A percentile compares a stretch with the other conserved stretches of the same genome.
These are phyloP conservation scores for Cydonia oblonga DNA, from an alignment of 331 rosid species.

Conservation along the genomic window DNA sequence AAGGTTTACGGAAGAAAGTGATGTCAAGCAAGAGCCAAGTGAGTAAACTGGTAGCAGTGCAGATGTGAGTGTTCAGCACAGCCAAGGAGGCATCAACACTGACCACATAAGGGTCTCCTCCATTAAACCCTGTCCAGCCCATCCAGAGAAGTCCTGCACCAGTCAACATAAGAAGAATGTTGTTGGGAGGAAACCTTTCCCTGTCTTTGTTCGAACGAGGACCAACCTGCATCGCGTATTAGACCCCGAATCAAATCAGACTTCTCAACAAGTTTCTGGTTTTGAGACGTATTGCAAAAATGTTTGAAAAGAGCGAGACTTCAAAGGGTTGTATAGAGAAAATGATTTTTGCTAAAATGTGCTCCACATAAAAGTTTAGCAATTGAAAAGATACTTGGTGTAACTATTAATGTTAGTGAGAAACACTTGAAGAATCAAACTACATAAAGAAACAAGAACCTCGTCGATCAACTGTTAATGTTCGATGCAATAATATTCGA, in stretches of 20 bases:
- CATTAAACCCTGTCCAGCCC: slow-evolving; percentile 31
- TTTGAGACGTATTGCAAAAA: not conserved
- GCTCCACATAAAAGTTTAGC: not conserved
- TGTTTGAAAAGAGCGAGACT: not conserved
- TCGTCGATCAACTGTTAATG: not conserved
- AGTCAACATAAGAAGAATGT: slow-evolving; percentile 27
- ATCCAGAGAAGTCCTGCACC: slow-evolving; percentile 29
- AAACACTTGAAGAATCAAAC: not conserved
- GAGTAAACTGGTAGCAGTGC: slow-evolving; percentile 26
- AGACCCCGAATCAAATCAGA: not conserved
- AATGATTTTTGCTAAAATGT: not conserved
- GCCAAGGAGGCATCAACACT: slow-evolving; percentile 27
- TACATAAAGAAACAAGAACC: no score
- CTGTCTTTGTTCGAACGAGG: slow-evolving; percentile 20
- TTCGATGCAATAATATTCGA: not conserved
- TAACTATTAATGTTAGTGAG: no score
- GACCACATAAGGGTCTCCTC: slow-evolving; percentile 24
- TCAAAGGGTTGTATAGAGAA: not conserved
- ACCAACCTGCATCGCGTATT: slow-evolving; percentile 13
- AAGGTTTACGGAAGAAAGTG: slow-evolving; percentile 20
- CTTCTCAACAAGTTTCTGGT: not conserved
- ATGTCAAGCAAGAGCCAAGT: slow-evolving; percentile 23
- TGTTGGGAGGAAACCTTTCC: slow-evolving; percentile 28
- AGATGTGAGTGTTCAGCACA: slow-evolving; percentile 22
- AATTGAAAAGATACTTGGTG: not conserved